Evolutionary conservation across 257 asterid species (phyloP).

Genomic region (Nicotiana attenuata): DNA sequence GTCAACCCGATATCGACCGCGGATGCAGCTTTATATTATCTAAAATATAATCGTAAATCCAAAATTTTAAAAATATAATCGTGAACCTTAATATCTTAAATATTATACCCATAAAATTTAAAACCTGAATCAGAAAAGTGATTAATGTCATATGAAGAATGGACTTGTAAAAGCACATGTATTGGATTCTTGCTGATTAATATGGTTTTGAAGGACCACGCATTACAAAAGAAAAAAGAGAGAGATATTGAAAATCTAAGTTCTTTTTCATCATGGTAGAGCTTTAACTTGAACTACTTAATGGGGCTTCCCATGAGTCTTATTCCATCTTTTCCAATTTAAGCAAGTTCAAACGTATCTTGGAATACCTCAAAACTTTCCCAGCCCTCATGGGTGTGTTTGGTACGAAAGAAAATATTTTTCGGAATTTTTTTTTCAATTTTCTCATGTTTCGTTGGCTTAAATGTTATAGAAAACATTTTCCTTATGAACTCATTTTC

Average conservation of each 20-base stretch:
- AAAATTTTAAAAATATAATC: too few relatives aligned
- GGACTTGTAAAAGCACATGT: background rate
- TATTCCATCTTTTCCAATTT: background rate
- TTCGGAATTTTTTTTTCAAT: too few relatives aligned
- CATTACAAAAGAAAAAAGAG: background rate
- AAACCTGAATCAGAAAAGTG: background rate
- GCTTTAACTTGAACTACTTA: background rate
- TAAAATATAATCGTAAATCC: too few relatives aligned
- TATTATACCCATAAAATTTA: too few relatives aligned
- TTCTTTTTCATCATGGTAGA: background rate
- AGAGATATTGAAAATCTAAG: background rate
- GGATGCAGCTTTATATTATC: too few relatives aligned
- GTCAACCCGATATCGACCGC: too few relatives aligned
- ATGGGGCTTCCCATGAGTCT: background rate
- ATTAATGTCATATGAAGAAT: background rate
- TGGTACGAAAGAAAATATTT: too few relatives aligned
- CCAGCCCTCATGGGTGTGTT: too few relatives aligned
- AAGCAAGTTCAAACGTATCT: background rate
- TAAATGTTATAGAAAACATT: too few relatives aligned
- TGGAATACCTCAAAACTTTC: background rate
- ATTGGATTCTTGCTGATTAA: background rate
- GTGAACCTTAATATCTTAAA: too few relatives aligned
- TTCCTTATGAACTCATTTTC: too few relatives aligned
- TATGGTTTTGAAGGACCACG: slow-evolving; percentile 1
- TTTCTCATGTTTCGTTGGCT: too few relatives aligned